Percentiles rank a stretch among this genome's conserved stretches.
Conservation (phyloP, 257 asterid species). For the Anisodus tanguticus region DNA sequence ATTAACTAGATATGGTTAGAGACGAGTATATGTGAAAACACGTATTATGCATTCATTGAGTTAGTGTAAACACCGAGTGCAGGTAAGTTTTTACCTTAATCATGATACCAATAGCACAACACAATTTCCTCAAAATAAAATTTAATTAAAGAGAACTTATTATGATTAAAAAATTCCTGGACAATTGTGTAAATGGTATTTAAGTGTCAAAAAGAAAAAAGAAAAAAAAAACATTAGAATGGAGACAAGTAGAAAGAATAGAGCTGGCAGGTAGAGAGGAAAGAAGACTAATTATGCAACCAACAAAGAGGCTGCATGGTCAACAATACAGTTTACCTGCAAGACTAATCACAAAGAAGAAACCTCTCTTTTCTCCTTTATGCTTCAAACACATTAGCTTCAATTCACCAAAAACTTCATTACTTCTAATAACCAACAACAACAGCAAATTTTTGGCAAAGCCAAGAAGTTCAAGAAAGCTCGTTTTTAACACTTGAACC, state of each 20-base stretch:
- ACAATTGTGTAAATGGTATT: not conserved
- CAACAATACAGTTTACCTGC: constrained; percentile 78
- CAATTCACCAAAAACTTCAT: constrained; percentile 20
- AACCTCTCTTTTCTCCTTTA: constrained; percentile 35
- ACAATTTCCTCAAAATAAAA: not conserved
- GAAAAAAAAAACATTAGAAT: not conserved
- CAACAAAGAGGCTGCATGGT: constrained; percentile 60
- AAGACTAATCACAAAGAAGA: constrained; percentile 41
- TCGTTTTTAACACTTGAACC: constrained; percentile 16
- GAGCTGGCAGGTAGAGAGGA: constrained; percentile 38
- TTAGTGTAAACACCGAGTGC: too few relatives aligned
- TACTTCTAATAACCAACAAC: constrained; percentile 40
- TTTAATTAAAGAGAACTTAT: not conserved
- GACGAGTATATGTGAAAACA: too few relatives aligned
- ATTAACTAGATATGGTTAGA: too few relatives aligned
- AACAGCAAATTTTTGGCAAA: constrained; percentile 27
- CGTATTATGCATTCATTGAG: too few relatives aligned
- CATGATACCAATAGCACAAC: not conserved
- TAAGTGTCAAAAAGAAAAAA: not conserved
- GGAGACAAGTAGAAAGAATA: constrained; percentile 1
- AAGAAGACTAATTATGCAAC: constrained; percentile 34
- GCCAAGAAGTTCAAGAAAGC: not conserved
- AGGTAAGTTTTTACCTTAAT: not conserved
- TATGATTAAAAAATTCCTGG: not conserved
- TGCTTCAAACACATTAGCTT: constrained; percentile 28